Base-by-base conservation (phyloP, 305 asterid genomes). In the Striga hermonthica region DNA sequence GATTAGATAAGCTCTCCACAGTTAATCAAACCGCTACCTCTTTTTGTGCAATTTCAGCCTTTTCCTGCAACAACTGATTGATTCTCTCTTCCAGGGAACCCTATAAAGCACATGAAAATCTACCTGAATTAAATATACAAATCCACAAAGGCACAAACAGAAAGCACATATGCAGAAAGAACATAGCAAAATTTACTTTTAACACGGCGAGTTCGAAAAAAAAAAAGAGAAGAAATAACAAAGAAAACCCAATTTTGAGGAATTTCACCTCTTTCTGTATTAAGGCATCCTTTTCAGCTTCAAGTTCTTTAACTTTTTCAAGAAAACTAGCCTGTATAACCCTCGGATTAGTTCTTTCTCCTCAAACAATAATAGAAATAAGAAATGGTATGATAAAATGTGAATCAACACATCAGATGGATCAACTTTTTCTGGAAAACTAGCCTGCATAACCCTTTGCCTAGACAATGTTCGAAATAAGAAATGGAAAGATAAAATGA, bases 191-290 rank as follows among this genome's bases (percentile, higher is more conserved):
- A 63, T 39, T 11, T 5, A 15, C 57, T 8, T 7, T 57, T 22
- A 22, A 22, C 31, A 22, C 31, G 2, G 2, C 2, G 31, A 22
- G 31, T 22, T 22, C 31, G 31, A 2, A 22, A 22, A 22, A 22
- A 0, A 22, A 45, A 69, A 10, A 47, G 62, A 10, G 47, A 36
- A 59, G 41, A 37, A 16, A 40, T 14, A 41, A 41, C 22, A 57
- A 22, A 22, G 22, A 34, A 10, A 34, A 15, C 50, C 64, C 47
- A 65, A 40, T 52, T 55, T 38, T 9, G 7, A 40, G 6, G 47
- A 62, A 22, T 6, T 34, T 39, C 38, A 87, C 95, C 90, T 87
- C 82, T 69, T 72, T 81, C 74, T 78, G 76, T 61, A 62, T 62
- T 62, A 73, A 74, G 58, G 75, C 83, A 52, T 76, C 86, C 64